Evolutionary conservation across 2,329 filamentous ascomycete genomes (phyloP), one percentile per base, ranked within the genome.

Genomic region (Aspergillus awamori): DNA sequence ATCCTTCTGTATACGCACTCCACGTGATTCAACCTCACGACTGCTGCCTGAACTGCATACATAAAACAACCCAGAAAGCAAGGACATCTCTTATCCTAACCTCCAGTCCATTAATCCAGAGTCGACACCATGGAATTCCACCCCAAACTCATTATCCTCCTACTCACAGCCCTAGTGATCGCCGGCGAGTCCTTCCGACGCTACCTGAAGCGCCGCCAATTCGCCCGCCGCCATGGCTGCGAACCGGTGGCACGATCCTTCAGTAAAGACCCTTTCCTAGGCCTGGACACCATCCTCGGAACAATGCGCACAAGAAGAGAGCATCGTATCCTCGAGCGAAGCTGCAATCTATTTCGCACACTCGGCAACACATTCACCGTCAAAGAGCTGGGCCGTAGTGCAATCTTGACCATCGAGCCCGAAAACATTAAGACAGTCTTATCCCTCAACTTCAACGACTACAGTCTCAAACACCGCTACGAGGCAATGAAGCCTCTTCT

Each of bases 391-490:
- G 48, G 58, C 1, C 28, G 43, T 10, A 51, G 52, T 10, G 57
- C 64, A 1, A 70, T 74, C 51, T 33, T 67, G 3, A 75, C 73
- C 15, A 66, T 69, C 43, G 30, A 36, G 30, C 30, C 30, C 11
- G 30, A 36, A 5, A 36, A 36, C 11, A 36, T 36, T 4, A 36
- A 36, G 30, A 36, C 30, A 11, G 11, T 36, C 30, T 10, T 36
- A 1, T 36, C 30, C 30, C 30, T 36, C 30, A 36, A 36, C 30
- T 36, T 36, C 30, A 36, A 11, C 30, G 30, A 36, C 30, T 36
- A 36, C 11, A 36, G 30, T 36, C 30, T 36, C 30, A 36, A 36
- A 5, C 30, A 36, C 11, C 30, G 30, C 11, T 36, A 36, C 30
- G 30, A 36, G 30, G 30, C 30, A 11, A 36, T 36, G 30, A 36